Conservation (phyloP, 306 rosid species). For the Dalbergia oliveri region DNA sequence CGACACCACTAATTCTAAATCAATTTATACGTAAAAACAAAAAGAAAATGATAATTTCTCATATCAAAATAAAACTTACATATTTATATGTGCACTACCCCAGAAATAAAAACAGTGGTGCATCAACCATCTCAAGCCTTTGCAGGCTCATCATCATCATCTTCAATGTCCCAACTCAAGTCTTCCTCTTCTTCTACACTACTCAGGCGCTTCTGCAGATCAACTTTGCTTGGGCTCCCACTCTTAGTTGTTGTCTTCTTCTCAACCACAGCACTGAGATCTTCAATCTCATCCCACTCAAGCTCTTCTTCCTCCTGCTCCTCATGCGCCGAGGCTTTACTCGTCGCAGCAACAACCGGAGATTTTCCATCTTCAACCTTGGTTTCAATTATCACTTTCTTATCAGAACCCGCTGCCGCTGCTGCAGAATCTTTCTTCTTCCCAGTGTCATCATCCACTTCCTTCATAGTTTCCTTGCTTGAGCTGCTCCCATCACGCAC, state of each 20-base stretch:
- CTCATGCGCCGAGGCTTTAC: constrained; percentile 49
- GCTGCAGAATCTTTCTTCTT: constrained; percentile 44
- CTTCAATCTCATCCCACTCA: constrained; percentile 96
- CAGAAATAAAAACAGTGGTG: background rate
- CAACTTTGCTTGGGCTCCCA: constrained; percentile 57
- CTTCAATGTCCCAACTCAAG: constrained; percentile 92
- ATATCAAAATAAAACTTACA: constrained; percentile 38
- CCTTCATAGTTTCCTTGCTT: background rate
- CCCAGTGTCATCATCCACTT: constrained; percentile 43
- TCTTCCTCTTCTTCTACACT: constrained; percentile 79
- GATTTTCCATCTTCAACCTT: constrained; percentile 55
- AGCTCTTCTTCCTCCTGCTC: constrained; percentile 69
- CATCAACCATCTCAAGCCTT: constrained; percentile 53
- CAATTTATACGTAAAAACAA: too few species aligned
- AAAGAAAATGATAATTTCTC: constrained; percentile 13
- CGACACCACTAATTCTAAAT: constrained; percentile 32
- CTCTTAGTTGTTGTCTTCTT: constrained; percentile 50
- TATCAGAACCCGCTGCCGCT: constrained; percentile 31
- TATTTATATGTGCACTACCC: background rate
- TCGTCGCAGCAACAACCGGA: constrained; percentile 52
- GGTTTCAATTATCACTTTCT: constrained; percentile 47
- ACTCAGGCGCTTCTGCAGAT: constrained; percentile 69
- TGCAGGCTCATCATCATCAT: constrained; percentile 59
- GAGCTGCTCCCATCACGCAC: constrained; percentile 38
- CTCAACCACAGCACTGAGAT: constrained; percentile 72